Base-by-base conservation (phyloP, 2,329 filamentous ascomycete genomes). In the Hypoxylon sp. region DNA sequence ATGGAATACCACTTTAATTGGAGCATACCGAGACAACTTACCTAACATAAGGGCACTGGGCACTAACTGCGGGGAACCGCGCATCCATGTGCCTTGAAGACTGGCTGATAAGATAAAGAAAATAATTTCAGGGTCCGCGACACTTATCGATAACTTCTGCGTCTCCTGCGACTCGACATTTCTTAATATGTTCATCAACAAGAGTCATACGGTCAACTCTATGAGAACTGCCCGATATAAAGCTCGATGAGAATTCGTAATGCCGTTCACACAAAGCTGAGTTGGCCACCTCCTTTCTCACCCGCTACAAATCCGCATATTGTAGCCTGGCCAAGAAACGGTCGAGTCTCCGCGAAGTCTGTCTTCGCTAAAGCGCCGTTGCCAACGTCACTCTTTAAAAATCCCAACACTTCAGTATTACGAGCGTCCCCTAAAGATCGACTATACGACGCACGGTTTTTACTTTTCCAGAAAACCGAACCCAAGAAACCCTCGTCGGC, bases 331-430 rank as follows among this genome's bases (percentile, higher is more conserved):
- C 32, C 17, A 5, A 55, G 19, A 14, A n/a, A 3, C 10, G 21
- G 6, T 14, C 6, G n/a, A 0, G 5, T 14, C 13, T 17, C 10
- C 14, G 10, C 1, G 10, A 19, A 28, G 32, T 65, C 64, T 10
- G 19, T 14, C 46, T 73, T 73, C 30, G 53, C 30, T 11, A 55
- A 57, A 9, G 23, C 58, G 19, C 58, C 45, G 28, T 48, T 72
- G n/a, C 71, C 72, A 2, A 46, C 51, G 1, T 3, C 38, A 1
- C 63, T 73, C 19, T 70, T 75, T n/a, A 49, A 55, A n/a, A 5
- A 67, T 1, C 41, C 65, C 17, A 34, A 28, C 6, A 1, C 63
- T 25, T 43, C 59, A 0, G 36, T 73, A 36, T 45, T 73, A n/a
- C 60, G 60, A 30, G 61, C 58, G 6, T 21, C 56, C 25, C 10